Evolutionary conservation across 2,329 filamentous ascomycete genomes (phyloP), one percentile per base, ranked within the genome.

Genomic region (Cladosporium velox): DNA sequence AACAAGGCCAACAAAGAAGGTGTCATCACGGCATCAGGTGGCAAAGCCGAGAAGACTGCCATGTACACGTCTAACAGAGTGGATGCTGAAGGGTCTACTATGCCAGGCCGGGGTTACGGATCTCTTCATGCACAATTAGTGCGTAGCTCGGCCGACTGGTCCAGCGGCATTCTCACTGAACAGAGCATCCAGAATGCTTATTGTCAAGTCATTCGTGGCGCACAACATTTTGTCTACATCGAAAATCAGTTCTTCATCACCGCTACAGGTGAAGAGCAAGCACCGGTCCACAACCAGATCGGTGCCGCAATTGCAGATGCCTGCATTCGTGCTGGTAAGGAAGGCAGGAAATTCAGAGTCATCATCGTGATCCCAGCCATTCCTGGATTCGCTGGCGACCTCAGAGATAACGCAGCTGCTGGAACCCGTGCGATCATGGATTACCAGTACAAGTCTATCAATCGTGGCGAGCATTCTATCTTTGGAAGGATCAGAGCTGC

Each of bases 181-280:
- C 89, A 92, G 71, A 93, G 90, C 59, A 96, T 96, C 66, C 91
- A 95, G 71, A 96, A 92, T 72, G 92, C 93, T 0, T 96, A 96
- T 76, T 84, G 83, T 66, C 92, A 97, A 69, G 81, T 96, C 34
- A 98, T 98, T 72, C 84, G 89, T 60, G 92, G 91, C 61, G 94
- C 94, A 0, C 82, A 97, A 78, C 94, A 98, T 76, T 97, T 88
- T 72, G 90, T 99, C 28, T 99, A 98, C 80, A 97, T 99, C 67
- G 95, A 99, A 78, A 98, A 98, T 74, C 95, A 99, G 74, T 98
- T 98, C 82, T 99, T 98, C 83, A 97, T 96, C 75, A 96, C 93
- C 1, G 91, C 95, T 0, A 98, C 94, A 0, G 92, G 92, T 10
- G 89, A 95, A n/a, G 79, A 97, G 41, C 93, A 97, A 76, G 81